A percentile compares a stretch with the other conserved stretches of the same genome.
Conservation (phyloP, 2,329 filamentous ascomycete species). For the Penicillium sp. region DNA sequence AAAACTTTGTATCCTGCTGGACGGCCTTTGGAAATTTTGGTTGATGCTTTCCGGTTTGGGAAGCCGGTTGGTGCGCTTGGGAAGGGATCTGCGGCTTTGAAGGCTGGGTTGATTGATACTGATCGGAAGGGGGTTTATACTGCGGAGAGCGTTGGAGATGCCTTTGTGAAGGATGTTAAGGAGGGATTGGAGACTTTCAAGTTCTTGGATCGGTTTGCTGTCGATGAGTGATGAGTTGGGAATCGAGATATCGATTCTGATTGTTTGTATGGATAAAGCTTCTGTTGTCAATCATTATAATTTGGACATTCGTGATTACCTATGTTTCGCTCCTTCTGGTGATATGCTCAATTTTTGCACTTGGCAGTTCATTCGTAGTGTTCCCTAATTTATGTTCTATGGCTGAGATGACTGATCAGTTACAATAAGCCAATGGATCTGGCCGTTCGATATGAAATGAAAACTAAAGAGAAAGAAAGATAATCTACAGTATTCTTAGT, state of each 20-base stretch:
- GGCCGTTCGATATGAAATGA: no score
- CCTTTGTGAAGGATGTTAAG: slow-evolving; percentile 49
- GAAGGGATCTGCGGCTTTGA: slow-evolving; percentile 38
- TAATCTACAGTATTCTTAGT: neutral
- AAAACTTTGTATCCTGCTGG: slow-evolving; percentile 61
- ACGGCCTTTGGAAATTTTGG: slow-evolving; percentile 60
- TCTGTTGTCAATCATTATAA: neutral
- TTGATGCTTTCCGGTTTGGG: slow-evolving; percentile 63
- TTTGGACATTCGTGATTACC: neutral
- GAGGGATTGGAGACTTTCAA: slow-evolving; percentile 61
- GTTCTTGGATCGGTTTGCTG: slow-evolving; percentile 61
- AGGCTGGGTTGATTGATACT: slow-evolving; percentile 44
- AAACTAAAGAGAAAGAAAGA: neutral
- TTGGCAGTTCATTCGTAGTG: neutral
- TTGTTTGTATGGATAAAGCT: slow-evolving; percentile 2
- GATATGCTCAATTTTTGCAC: neutral
- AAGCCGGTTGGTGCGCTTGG: slow-evolving; percentile 65
- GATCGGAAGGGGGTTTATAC: slow-evolving; percentile 38
- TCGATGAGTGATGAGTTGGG: slow-evolving; percentile 22
- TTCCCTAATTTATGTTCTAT: no score
- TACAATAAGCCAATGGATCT: no score
- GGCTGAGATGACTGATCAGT: no score
- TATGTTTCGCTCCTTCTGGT: neutral
- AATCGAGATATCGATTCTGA: neutral
- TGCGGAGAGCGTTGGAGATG: slow-evolving; percentile 31